A percentile compares a stretch with the other conserved stretches of the same genome.
phyloP scores from a whole-genome alignment of 164 flowering plant species.

The Magnolia sinica region DNA sequence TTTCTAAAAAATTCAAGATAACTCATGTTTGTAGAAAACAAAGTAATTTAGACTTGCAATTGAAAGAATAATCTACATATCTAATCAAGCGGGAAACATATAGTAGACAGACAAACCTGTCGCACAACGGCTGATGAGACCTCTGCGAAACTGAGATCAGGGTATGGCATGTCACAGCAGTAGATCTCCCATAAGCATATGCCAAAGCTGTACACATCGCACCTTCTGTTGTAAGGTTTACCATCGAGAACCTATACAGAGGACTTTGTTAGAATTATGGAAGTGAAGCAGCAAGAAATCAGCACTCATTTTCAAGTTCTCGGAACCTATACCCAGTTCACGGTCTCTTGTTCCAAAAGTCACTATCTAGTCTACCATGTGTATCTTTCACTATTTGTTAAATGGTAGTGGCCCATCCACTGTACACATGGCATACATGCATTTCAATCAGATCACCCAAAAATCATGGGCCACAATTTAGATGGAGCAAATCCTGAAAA shows the following conservation, averaged over 20 bases:
- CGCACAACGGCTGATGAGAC: slow-evolving; percentile 84
- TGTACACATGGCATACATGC: background rate
- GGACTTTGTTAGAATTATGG: background rate
- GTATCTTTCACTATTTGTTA: background rate
- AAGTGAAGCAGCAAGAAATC: background rate
- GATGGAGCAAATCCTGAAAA: background rate
- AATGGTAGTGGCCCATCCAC: background rate
- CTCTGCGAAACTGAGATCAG: slow-evolving; percentile 84
- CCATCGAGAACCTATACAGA: slow-evolving; percentile 78
- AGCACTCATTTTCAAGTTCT: background rate
- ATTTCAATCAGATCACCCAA: background rate
- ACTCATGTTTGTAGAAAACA: too few species aligned
- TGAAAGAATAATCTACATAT: background rate
- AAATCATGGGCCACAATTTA: background rate
- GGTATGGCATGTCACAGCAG: slow-evolving; percentile 94
- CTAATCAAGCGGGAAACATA: background rate
- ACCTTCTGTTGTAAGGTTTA: slow-evolving; percentile 86
- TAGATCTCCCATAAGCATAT: slow-evolving; percentile 96
- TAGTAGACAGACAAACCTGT: slow-evolving; percentile 44
- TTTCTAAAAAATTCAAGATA: too few species aligned
- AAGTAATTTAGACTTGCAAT: background rate
- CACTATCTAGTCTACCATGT: background rate
- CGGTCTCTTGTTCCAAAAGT: background rate
- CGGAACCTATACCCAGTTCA: background rate
- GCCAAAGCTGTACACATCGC: slow-evolving; percentile 96